phyloP scores from a whole-genome alignment of 192 early-diverging fungal genomes.

The Coemansia asiatica region DNA sequence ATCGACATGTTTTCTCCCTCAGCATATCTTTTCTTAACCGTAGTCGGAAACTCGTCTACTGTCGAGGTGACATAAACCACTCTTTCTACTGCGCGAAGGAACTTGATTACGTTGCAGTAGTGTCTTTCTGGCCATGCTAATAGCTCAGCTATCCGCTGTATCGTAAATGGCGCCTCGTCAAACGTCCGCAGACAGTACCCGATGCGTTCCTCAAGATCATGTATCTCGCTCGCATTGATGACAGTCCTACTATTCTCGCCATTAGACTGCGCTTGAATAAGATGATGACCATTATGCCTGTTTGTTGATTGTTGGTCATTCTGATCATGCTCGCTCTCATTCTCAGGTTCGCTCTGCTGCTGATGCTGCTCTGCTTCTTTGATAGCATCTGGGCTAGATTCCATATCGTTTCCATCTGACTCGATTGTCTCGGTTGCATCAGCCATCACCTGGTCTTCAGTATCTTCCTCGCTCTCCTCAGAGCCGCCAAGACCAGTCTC shows the following conservation, averaged over 20 bases:
- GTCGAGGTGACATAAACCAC: constrained; percentile 54
- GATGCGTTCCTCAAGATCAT: constrained; percentile 44
- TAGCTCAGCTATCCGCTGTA: constrained; percentile 52
- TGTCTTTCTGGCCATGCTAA: constrained; percentile 43
- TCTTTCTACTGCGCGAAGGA: constrained; percentile 43
- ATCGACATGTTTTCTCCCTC: constrained; percentile 12
- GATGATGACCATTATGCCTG: background rate
- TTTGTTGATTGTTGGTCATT: too few relatives aligned
- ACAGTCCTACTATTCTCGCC: background rate
- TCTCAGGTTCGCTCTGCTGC: constrained; percentile 9
- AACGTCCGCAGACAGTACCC: constrained; percentile 44
- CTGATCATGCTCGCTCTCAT: background rate
- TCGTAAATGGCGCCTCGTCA: constrained; percentile 53
- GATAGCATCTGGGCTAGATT: background rate
- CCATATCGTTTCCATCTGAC: background rate
- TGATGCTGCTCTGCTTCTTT: background rate
- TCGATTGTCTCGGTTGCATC: background rate
- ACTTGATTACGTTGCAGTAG: constrained; percentile 46
- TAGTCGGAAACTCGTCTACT: constrained; percentile 46
- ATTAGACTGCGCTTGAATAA: background rate
- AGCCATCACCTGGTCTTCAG: background rate
- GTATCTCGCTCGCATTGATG: constrained; percentile 14
- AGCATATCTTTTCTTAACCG: background rate
- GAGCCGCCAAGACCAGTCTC: background rate
- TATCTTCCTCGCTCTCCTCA: background rate